phyloP scores from a whole-genome alignment of 2,329 filamentous ascomycete genomes.

The Epichloe scottii region DNA sequence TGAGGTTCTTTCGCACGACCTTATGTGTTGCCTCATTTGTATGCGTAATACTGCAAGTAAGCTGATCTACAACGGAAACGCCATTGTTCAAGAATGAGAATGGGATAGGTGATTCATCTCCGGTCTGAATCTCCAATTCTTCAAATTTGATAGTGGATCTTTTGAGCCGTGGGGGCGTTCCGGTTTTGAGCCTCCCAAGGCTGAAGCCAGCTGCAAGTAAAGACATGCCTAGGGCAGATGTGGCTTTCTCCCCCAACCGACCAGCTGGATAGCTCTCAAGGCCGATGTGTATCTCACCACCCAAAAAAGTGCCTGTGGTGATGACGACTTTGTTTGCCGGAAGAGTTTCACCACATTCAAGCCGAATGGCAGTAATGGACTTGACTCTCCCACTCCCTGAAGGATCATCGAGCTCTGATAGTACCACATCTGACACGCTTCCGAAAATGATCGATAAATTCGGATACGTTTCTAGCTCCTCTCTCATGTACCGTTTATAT shows the following conservation, averaged over 20 bases:
- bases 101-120: slow-evolving; percentile 74
- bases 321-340: slow-evolving; percentile 75
- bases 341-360: slow-evolving; percentile 80
- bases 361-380: slow-evolving; percentile 69
- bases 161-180: slow-evolving; percentile 81
- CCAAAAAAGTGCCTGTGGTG: slow-evolving; percentile 89
- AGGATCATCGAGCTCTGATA: slow-evolving; percentile 34
- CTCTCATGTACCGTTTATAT: slow-evolving; percentile 83
- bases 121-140: slow-evolving; percentile 57
- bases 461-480: slow-evolving; percentile 66
- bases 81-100: slow-evolving; percentile 81
- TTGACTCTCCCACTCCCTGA: slow-evolving; percentile 38
- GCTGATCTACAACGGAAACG: slow-evolving; percentile 68
- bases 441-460: slow-evolving; percentile 73
- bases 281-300: slow-evolving; percentile 93
- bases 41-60: slow-evolving; percentile 76
- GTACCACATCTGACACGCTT: slow-evolving; percentile 83
- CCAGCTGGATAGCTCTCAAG: slow-evolving; percentile 75
- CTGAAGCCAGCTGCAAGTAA: slow-evolving; percentile 78
- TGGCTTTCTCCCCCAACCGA: slow-evolving; percentile 86
- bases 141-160: slow-evolving; percentile 70
- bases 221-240: slow-evolving; percentile 84
- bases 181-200: slow-evolving; percentile 85
- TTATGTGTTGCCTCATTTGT: slow-evolving; percentile 77
- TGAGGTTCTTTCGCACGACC: slow-evolving; percentile 77